Evolutionary conservation across 164 flowering plant genomes (phyloP).

Genomic region (Dillenia suffruticosa): DNA sequence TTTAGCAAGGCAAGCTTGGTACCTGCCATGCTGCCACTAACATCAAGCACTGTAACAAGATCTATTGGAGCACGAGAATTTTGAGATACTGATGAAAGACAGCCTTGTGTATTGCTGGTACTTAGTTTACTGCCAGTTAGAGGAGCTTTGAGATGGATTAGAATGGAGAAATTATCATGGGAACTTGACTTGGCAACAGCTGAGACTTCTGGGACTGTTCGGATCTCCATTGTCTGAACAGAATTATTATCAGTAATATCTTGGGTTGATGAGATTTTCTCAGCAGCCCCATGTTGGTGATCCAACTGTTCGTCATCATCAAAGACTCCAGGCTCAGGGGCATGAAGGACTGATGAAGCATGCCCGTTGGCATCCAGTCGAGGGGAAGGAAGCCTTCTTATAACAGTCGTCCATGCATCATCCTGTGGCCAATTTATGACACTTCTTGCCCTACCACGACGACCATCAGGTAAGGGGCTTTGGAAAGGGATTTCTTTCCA

Average conservation of each 20-base stretch:
- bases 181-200: constrained; percentile 48
- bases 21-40: constrained; percentile 99
- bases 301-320: constrained; percentile 71
- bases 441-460: constrained; percentile 38
- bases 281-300: constrained; percentile 17
- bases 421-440: constrained; percentile 45
- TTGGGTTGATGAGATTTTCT: constrained; percentile 9
- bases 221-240: constrained; percentile 41
- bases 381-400: constrained; percentile 47
- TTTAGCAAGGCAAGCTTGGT: constrained; percentile 88
- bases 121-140: constrained; percentile 18
- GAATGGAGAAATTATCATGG: constrained; percentile 46
- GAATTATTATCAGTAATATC: constrained; percentile 12
- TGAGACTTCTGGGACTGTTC: constrained; percentile 67
- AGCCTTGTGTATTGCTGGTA: constrained; percentile 9
- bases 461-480: constrained; percentile 32
- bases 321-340: constrained; percentile 57
- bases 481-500: constrained; percentile 94
- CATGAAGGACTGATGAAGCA: constrained; percentile 33
- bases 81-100: constrained; percentile 19
- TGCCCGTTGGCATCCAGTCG: constrained; percentile 34
- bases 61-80: constrained; percentile 77
- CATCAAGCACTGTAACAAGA: constrained; percentile 93
- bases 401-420: constrained; percentile 42
- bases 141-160: constrained; percentile 87